A percentile compares a stretch with the other conserved stretches of the same genome.
These are phyloP conservation scores for Ophiostoma australiae DNA, from an alignment of 2,329 filamentous ascomycete species.

Conservation along the genomic window DNA sequence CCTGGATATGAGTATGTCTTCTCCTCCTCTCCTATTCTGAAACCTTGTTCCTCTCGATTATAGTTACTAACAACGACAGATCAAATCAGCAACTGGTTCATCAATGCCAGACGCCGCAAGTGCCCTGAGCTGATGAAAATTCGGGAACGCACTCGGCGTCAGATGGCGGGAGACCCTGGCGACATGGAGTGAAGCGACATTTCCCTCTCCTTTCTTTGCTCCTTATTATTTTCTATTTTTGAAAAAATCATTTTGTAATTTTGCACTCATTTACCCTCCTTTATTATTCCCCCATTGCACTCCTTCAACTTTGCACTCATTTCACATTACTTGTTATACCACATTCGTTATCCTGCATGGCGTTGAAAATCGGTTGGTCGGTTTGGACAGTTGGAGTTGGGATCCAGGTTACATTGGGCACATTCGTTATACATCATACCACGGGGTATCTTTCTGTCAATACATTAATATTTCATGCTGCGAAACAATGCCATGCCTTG, in stretches of 20 bases:
- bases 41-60: background rate
- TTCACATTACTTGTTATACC: background rate
- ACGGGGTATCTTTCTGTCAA: background rate
- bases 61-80: slow-evolving; percentile 39
- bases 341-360: slow-evolving; percentile 9
- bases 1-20: slow-evolving; percentile 65
- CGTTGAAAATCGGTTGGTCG: background rate
- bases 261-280: background rate
- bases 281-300: background rate
- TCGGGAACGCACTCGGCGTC: slow-evolving; percentile 42
- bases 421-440: background rate
- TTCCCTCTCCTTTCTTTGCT: background rate
- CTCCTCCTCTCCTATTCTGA: slow-evolving; percentile 18
- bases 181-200: background rate
- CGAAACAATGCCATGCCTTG: background rate
- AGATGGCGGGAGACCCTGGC: slow-evolving; percentile 19
- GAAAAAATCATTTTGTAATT: background rate
- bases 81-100: slow-evolving; percentile 77
- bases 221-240: background rate
- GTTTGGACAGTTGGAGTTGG: background rate
- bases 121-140: slow-evolving; percentile 57
- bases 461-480: background rate
- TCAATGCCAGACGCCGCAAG: slow-evolving; percentile 66
- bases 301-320: background rate
- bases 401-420: background rate